phyloP scores from a whole-genome alignment of 139 green algal species.

The Eudorina sp. region DNA sequence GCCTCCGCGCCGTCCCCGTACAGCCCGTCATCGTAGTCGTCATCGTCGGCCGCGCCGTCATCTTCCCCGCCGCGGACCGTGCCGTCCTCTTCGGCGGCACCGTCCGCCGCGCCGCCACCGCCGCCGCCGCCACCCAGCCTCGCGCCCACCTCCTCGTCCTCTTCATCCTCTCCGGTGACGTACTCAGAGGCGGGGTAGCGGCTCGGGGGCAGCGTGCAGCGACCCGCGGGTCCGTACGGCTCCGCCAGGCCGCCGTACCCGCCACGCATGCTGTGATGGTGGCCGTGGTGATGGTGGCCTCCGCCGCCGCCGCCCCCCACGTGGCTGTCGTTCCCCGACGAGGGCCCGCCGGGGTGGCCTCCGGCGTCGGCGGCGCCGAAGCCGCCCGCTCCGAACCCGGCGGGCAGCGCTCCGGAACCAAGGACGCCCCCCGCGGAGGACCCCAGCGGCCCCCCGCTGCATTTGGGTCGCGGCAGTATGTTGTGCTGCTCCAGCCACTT shows the following conservation, averaged over 20 bases:
- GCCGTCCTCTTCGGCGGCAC: neutral
- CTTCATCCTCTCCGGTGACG: conserved; percentile 39
- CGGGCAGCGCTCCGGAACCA: neutral
- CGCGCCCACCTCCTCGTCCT: neutral
- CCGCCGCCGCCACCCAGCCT: neutral
- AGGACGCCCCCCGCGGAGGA: neutral
- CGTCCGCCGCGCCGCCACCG: neutral
- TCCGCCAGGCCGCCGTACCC: too few relatives aligned
- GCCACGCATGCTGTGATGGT: neutral
- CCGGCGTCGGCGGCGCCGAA: neutral
- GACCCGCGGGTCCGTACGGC: too few relatives aligned
- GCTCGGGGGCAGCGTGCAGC: conserved; percentile 29
- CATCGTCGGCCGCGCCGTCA: neutral
- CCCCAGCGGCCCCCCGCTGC: conserved; percentile 17
- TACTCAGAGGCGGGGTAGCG: conserved; percentile 51
- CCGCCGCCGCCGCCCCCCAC: neutral
- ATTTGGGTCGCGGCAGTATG: conserved; percentile 46
- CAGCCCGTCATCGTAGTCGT: neutral
- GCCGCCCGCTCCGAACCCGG: too few relatives aligned
- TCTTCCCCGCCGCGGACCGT: neutral
- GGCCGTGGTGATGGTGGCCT: neutral
- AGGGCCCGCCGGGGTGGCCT: neutral
- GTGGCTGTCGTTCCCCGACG: conserved; percentile 35
- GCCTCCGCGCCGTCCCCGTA: neutral
- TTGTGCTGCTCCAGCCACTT: conserved; percentile 52